These are phyloP conservation scores for Phaffia rhodozyma DNA, from an alignment of 1,284 basidiomycete species.

Conservation along the genomic window DNA sequence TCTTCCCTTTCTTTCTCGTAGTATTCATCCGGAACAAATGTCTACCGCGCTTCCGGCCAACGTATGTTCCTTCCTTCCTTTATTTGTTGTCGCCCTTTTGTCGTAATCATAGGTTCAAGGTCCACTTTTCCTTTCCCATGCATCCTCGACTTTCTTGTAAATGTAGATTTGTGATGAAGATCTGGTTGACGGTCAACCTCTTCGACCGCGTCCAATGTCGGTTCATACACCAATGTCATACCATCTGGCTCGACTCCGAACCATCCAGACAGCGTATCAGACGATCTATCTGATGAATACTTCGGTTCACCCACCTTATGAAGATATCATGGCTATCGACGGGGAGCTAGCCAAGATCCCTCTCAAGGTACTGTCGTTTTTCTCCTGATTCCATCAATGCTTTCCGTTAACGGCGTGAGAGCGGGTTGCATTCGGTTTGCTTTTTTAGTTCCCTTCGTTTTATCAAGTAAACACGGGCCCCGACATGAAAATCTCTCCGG, in stretches of 20 bases:
- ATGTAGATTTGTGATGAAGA: constrained; percentile 34
- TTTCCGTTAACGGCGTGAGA: neutral
- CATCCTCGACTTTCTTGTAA: neutral
- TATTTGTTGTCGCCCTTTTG: neutral
- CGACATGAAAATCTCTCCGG: constrained; percentile 6
- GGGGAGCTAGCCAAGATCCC: constrained; percentile 15
- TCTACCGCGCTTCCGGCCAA: constrained; percentile 36
- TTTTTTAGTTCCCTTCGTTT: constrained; percentile 32
- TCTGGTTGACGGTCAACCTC: constrained; percentile 33
- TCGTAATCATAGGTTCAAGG: too few relatives aligned
- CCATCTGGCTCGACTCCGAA: constrained; percentile 34
- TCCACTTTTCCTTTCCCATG: neutral
- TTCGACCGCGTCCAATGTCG: constrained; percentile 31
- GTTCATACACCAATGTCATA: constrained; percentile 37
- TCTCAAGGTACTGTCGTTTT: constrained; percentile 11
- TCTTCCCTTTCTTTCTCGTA: constrained; percentile 25
- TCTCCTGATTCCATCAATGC: neutral
- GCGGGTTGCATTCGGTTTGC: neutral
- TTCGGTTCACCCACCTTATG: constrained; percentile 6
- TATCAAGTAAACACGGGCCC: constrained; percentile 30
- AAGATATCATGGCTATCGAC: constrained; percentile 18
- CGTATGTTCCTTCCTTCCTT: constrained; percentile 8
- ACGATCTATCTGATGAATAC: constrained; percentile 8
- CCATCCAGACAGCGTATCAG: constrained; percentile 34
- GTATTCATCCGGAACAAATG: constrained; percentile 38